Percentiles rank a stretch among this genome's conserved stretches.
Evolutionary conservation across 306 rosid genomes (phyloP).

Genomic region (Astragalus membranaceus): DNA sequence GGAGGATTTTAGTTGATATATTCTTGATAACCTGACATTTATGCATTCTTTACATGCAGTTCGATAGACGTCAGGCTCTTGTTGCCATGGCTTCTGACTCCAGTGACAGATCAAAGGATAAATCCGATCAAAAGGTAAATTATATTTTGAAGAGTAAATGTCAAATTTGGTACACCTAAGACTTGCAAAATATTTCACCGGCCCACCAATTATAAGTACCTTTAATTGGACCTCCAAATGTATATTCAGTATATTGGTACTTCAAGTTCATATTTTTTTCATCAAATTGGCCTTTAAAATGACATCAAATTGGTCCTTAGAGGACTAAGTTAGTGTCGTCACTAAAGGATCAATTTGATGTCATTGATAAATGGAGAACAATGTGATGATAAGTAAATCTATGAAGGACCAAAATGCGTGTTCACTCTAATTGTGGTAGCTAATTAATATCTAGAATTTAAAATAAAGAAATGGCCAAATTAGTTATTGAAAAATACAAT

Average conservation of each 20-base stretch:
- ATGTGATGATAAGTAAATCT: background rate
- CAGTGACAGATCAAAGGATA: conserved; percentile 81
- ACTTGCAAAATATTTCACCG: background rate
- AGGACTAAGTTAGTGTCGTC: background rate
- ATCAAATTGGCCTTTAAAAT: background rate
- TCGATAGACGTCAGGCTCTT: conserved; percentile 51
- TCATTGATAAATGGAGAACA: background rate
- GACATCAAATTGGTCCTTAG: too few species aligned
- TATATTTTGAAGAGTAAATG: background rate
- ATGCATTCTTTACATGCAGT: conserved; percentile 35
- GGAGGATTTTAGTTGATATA: background rate
- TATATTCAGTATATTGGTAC: background rate
- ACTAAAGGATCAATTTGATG: background rate
- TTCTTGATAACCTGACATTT: conserved; percentile 18
- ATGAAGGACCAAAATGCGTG: background rate
- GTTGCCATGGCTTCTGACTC: conserved; percentile 56
- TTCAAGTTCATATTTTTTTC: background rate
- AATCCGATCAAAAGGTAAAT: conserved; percentile 79
- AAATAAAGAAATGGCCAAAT: background rate
- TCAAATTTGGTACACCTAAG: background rate
- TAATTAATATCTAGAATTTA: background rate
- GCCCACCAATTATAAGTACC: background rate
- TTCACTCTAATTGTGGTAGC: background rate
- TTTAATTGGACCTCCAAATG: background rate
- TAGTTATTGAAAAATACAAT: background rate